Conservation (phyloP, 2,329 filamentous ascomycete species). For the Stagonosporopsis chrysanthemi region DNA sequence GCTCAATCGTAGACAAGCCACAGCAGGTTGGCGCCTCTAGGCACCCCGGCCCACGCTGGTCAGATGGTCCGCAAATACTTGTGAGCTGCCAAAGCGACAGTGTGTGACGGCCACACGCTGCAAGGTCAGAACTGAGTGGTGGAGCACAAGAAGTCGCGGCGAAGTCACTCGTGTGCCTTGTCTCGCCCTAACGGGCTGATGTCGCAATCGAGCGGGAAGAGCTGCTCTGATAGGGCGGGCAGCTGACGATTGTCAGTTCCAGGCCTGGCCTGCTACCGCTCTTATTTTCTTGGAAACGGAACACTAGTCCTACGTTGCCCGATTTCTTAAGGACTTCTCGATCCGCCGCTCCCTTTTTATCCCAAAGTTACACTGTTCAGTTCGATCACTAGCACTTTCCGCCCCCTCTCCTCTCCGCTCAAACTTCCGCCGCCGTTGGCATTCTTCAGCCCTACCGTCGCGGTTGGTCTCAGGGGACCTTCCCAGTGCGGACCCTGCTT, state of each 20-base stretch:
- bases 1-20: slow-evolving; percentile 16
- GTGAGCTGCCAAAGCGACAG: slow-evolving; percentile 1
- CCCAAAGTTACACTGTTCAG: slow-evolving; percentile 1
- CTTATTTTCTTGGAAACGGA: slow-evolving; percentile 7
- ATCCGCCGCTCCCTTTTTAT: slow-evolving; percentile 13
- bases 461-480: slow-evolving; percentile 8
- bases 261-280: slow-evolving; percentile 3
- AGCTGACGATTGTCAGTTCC: slow-evolving; percentile 17
- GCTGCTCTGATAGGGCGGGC: slow-evolving; percentile 10
- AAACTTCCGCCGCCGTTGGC: slow-evolving; percentile 16
- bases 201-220: slow-evolving; percentile 17
- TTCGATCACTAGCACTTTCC: slow-evolving; percentile 4
- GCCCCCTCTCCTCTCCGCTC: slow-evolving; percentile 16
- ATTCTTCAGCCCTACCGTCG: slow-evolving; percentile 14
- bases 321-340: slow-evolving; percentile 18
- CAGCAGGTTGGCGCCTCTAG: slow-evolving; percentile 14
- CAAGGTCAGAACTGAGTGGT: not conserved
- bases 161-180: slow-evolving; percentile 9
- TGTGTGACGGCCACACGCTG: slow-evolving; percentile 2
- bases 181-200: slow-evolving; percentile 8
- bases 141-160: slow-evolving; percentile 4
- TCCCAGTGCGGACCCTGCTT: slow-evolving; percentile 13
- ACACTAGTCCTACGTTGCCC: slow-evolving; percentile 9
- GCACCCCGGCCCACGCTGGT: not conserved
- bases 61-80: slow-evolving; percentile 6